phyloP scores from a whole-genome alignment of 331 rosid genomes.

The Malus hybrid region DNA sequence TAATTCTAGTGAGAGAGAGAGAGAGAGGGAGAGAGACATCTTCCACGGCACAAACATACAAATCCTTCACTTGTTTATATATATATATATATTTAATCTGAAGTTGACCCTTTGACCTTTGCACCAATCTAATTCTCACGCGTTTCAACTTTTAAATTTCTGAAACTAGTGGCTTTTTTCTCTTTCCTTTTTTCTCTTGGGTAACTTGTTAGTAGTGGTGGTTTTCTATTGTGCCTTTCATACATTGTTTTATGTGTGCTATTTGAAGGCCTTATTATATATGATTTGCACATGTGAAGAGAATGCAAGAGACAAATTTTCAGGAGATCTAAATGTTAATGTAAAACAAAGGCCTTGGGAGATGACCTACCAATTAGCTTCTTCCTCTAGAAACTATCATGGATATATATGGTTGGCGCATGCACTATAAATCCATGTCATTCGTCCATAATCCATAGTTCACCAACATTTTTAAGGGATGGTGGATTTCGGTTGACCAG shows the following conservation, averaged over 20 bases:
- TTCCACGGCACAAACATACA: neutral
- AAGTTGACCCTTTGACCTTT: constrained; percentile 5
- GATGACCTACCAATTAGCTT: neutral
- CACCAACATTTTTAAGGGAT: neutral
- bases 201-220: too few species aligned
- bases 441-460: neutral
- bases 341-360: neutral
- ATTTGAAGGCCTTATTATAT: neutral
- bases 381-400: neutral
- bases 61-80: neutral
- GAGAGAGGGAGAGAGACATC: neutral
- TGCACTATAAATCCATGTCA: neutral
- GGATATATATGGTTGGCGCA: neutral
- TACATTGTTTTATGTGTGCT: neutral
- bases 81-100: neutral
- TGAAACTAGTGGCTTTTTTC: neutral
- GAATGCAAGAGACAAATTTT: neutral
- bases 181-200: too few species aligned
- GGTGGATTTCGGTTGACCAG: neutral
- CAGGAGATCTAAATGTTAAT: neutral
- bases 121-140: neutral
- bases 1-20: neutral
- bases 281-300: neutral
- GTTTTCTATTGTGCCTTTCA: neutral
- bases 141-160: neutral